Percentiles rank a stretch among this genome's conserved stretches.
Conservation (phyloP, 805 yeast genomes). For the Pichia membranifaciens region DNA sequence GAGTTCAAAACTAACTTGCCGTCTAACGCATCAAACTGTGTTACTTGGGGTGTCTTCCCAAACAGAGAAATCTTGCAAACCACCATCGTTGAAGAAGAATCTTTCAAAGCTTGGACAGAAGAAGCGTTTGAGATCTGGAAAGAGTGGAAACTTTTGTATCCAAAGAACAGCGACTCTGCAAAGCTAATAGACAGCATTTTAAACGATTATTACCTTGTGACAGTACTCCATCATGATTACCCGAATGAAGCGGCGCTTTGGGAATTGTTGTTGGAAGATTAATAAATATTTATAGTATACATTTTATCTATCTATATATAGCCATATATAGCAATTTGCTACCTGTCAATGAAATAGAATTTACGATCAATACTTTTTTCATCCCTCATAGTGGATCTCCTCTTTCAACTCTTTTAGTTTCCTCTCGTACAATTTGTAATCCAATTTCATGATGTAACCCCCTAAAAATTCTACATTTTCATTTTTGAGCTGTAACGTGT, state of each 20-base stretch:
- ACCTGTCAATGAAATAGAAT: background rate
- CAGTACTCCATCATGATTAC: slow-evolving; percentile 82
- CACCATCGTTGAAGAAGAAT: slow-evolving; percentile 85
- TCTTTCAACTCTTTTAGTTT: slow-evolving; percentile 35
- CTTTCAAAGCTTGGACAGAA: slow-evolving; percentile 93
- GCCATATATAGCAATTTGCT: too few species aligned
- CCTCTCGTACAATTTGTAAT: slow-evolving; percentile 25
- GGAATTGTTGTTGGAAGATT: slow-evolving; percentile 46
- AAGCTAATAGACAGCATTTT: slow-evolving; percentile 56
- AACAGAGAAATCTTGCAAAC: slow-evolving; percentile 85
- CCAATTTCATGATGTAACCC: slow-evolving; percentile 27
- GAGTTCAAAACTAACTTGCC: slow-evolving; percentile 56
- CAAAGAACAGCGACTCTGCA: slow-evolving; percentile 48
- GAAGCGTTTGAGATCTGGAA: slow-evolving; percentile 89
- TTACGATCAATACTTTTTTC: background rate
- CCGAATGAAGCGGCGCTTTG: slow-evolving; percentile 69
- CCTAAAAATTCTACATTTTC: slow-evolving; percentile 23
- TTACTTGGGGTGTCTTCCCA: slow-evolving; percentile 98
- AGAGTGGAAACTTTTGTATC: slow-evolving; percentile 86
- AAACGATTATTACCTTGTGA: slow-evolving; percentile 66
- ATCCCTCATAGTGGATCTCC: slow-evolving; percentile 22
- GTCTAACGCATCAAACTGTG: slow-evolving; percentile 60
- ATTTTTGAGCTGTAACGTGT: slow-evolving; percentile 34
- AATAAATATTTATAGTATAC: background rate
- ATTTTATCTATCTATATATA: too few species aligned